phyloP scores from a whole-genome alignment of 768 basidiomycete species.

The Calocybe cyanea region DNA sequence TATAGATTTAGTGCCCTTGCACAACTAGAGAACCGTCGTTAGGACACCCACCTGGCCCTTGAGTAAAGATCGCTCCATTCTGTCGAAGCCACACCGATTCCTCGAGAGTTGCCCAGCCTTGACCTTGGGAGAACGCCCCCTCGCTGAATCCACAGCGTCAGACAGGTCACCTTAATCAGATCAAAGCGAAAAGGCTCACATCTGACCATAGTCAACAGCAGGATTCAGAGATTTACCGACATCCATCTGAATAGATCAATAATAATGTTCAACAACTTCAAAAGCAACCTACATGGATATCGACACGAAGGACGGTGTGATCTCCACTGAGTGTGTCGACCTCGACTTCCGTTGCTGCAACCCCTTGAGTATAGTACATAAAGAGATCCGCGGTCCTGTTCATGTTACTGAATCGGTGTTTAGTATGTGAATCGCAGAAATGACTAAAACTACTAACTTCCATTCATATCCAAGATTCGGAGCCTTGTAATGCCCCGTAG shows the following conservation, averaged over 20 bases:
- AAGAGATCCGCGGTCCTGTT: conserved; percentile 14
- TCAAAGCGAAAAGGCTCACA: not conserved
- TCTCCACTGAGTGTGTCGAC: conserved; percentile 14
- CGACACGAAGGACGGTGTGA: conserved; percentile 15
- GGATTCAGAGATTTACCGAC: conserved; percentile 16
- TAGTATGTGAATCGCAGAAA: not conserved
- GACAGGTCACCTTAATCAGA: not conserved
- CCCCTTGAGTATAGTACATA: conserved; percentile 16
- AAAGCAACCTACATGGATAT: conserved; percentile 10
- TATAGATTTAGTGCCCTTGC: not conserved
- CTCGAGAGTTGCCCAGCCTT: conserved; percentile 16
- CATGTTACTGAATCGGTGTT: conserved; percentile 8
- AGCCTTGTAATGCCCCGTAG: conserved; percentile 13
- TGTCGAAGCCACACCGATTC: conserved; percentile 16
- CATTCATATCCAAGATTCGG: conserved; percentile 14
- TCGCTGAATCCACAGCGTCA: not conserved
- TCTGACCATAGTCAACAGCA: conserved; percentile 16
- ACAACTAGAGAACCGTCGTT: not conserved
- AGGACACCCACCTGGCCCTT: conserved; percentile 8
- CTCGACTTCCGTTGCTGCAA: conserved; percentile 16
- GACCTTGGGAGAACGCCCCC: conserved; percentile 15
- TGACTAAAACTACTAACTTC: conserved; percentile 5
- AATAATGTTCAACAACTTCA: not conserved
- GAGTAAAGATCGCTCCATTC: conserved; percentile 15
- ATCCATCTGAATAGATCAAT: conserved; percentile 10